These are phyloP conservation scores for Tylopilus balloui DNA, from an alignment of 768 basidiomycete species.

Conservation along the genomic window DNA sequence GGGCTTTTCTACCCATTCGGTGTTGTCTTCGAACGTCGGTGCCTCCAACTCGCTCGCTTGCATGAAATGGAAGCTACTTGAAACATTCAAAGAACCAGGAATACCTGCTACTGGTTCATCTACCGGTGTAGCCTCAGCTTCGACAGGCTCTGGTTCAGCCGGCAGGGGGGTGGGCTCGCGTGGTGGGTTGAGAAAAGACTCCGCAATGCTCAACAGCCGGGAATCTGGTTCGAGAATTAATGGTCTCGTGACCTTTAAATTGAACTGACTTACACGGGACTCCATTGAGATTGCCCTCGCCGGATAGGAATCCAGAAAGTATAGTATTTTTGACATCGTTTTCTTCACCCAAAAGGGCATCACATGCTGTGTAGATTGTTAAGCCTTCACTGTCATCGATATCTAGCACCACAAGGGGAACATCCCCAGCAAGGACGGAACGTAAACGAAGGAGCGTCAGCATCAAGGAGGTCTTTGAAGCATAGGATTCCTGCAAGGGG, in stretches of 20 bases:
- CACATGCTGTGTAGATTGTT: constrained; percentile 49
- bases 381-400: constrained; percentile 50
- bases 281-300: constrained; percentile 56
- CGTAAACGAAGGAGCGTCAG: constrained; percentile 59
- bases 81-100: constrained; percentile 35
- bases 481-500: constrained; percentile 39
- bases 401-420: constrained; percentile 39
- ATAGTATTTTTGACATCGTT: constrained; percentile 45
- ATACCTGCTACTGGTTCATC: constrained; percentile 38
- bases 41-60: constrained; percentile 75
- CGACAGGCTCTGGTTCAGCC: constrained; percentile 28
- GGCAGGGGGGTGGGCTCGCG: constrained; percentile 32
- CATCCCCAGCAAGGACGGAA: constrained; percentile 43
- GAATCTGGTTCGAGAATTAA: constrained; percentile 40
- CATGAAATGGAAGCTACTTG: constrained; percentile 73
- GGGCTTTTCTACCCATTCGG: constrained; percentile 54
- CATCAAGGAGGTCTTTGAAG: constrained; percentile 45
- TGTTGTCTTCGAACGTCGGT: constrained; percentile 45
- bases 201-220: constrained; percentile 54
- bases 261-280: constrained; percentile 51
- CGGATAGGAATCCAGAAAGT: constrained; percentile 53
- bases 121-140: constrained; percentile 27
- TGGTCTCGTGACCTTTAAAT: constrained; percentile 1
- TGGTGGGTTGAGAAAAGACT: constrained; percentile 49
- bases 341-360: constrained; percentile 55